phyloP scores from a whole-genome alignment of 805 yeast genomes.

The Suhomyces xylopsoci region DNA sequence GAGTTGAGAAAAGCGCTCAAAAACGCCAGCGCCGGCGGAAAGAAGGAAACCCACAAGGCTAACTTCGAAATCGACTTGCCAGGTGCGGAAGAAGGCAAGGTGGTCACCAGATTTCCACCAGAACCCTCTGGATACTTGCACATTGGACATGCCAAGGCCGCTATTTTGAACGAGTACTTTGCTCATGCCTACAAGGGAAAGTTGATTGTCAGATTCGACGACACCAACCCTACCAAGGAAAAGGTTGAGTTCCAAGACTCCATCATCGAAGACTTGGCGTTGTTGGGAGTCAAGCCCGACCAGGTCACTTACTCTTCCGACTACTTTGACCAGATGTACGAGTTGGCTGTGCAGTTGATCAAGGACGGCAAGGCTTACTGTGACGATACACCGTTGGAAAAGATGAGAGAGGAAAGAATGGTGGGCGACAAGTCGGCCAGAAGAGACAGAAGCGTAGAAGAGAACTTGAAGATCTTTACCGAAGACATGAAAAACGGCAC shows the following conservation, averaged over 20 bases:
- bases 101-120: conserved; percentile 98
- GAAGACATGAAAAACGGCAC: conserved; percentile 94
- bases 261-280: conserved; percentile 84
- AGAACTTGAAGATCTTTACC: conserved; percentile 79
- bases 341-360: conserved; percentile 78
- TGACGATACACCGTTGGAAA: conserved; percentile 92
- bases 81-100: conserved; percentile 90
- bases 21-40: conserved; percentile 30
- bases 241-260: conserved; percentile 92
- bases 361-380: conserved; percentile 96
- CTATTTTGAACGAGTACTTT: conserved; percentile 92
- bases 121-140: conserved; percentile 99
- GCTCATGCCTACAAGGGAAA: conserved; percentile 96
- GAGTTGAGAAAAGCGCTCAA: conserved; percentile 73
- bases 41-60: conserved; percentile 89
- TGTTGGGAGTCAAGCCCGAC: conserved; percentile 93
- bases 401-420: conserved; percentile 98
- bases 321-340: conserved; percentile 90
- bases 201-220: conserved; percentile 94
- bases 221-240: conserved; percentile 97
- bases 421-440: conserved; percentile 91
- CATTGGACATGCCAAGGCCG: conserved; percentile 99
- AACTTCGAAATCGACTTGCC: conserved; percentile 90
- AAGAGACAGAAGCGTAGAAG: conserved; percentile 91
- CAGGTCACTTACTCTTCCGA: conserved; percentile 84